Conservation (phyloP, 179 eudicot genomes). For the Camellia oleifera region DNA sequence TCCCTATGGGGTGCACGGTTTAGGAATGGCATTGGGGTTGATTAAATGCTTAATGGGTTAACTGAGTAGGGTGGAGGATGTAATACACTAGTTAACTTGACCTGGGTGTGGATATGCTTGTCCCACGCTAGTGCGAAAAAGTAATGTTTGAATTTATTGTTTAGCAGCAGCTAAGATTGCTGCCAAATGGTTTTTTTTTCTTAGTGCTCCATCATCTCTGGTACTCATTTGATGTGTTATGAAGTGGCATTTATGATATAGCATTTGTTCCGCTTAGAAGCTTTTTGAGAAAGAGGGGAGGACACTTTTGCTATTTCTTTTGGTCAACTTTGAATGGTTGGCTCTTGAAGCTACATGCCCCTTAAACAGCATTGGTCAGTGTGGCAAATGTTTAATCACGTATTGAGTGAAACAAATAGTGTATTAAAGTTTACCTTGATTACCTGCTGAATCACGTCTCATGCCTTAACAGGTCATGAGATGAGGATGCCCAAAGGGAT, state of each 20-base stretch:
- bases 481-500: background rate
- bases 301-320: background rate
- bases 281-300: too few relatives aligned
- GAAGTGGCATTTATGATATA: background rate
- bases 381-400: background rate
- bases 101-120: background rate
- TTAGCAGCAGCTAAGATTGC: background rate
- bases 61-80: background rate
- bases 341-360: conserved; percentile 1
- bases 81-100: background rate
- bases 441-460: background rate
- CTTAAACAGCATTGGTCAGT: background rate
- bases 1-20: background rate
- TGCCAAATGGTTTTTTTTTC: background rate
- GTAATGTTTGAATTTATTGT: background rate
- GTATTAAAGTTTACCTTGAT: background rate
- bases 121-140: background rate
- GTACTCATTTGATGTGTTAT: background rate
- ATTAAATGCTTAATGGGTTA: background rate
- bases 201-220: background rate
- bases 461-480: background rate
- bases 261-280: background rate
- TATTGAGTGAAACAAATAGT: background rate
- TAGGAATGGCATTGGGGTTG: background rate
- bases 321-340: background rate